These are phyloP conservation scores for Mortierella polycephala DNA, from an alignment of 371 early-diverging fungal genomes.

Conservation along the genomic window DNA sequence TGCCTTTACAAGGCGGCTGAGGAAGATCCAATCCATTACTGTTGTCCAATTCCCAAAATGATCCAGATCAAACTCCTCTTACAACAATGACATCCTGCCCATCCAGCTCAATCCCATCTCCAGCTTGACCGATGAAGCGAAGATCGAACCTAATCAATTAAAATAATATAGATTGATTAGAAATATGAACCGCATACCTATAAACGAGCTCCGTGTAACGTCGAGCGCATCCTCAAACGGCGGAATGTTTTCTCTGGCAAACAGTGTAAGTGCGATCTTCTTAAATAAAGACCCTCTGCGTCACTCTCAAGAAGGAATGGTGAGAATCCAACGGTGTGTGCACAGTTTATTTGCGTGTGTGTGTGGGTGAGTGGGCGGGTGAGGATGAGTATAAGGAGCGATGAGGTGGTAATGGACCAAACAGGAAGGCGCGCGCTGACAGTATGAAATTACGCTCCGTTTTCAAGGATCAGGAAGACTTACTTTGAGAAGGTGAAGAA, in stretches of 20 bases:
- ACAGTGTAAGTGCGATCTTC: conserved; percentile 44
- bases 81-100: too few species aligned
- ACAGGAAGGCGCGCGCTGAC: neutral
- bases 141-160: neutral
- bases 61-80: too few species aligned
- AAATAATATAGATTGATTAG: conserved; percentile 6
- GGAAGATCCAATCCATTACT: too few species aligned
- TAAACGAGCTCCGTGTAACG: conserved; percentile 40
- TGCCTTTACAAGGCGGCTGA: too few species aligned
- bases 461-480: conserved; percentile 56
- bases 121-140: too few species aligned
- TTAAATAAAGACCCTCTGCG: conserved; percentile 30
- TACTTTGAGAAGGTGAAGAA: conserved; percentile 6
- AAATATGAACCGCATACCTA: conserved; percentile 37
- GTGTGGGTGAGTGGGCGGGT: neutral
- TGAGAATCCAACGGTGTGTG: conserved; percentile 27
- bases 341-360: conserved; percentile 36
- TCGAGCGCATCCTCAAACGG: conserved; percentile 50
- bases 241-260: conserved; percentile 31
- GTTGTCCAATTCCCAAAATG: too few species aligned
- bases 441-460: conserved; percentile 65
- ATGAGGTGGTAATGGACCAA: too few species aligned
- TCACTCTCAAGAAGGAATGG: conserved; percentile 39
- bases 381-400: neutral
- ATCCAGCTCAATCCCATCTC: too few species aligned